phyloP scores from a whole-genome alignment of 768 basidiomycete genomes.

The Leccinum rimulosum region DNA sequence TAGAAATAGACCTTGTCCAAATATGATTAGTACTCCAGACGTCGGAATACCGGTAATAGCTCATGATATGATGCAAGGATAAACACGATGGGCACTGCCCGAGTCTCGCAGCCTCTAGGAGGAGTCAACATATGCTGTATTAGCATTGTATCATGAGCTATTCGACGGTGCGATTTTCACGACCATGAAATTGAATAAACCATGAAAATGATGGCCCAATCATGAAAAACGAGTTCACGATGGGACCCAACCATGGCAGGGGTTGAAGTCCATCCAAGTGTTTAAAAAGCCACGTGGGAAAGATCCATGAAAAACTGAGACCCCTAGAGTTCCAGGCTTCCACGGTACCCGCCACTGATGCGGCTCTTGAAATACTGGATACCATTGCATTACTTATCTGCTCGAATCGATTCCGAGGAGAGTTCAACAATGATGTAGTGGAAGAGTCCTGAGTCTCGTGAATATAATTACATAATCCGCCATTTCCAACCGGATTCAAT shows the following conservation, averaged over 20 bases:
- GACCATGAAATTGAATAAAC: not conserved
- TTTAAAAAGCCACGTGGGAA: not conserved
- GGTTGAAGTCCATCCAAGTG: not conserved
- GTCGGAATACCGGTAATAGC: conserved; percentile 1
- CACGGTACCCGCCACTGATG: not conserved
- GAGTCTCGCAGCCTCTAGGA: not conserved
- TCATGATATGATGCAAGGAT: conserved; percentile 13
- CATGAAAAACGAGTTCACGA: not conserved
- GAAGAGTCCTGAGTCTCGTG: no score
- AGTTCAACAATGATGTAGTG: no score
- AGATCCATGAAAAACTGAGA: not conserved
- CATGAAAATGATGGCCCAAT: not conserved
- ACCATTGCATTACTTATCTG: not conserved
- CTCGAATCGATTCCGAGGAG: no score
- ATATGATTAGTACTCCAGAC: not conserved
- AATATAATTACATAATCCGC: no score
- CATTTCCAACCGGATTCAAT: no score
- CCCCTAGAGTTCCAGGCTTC: not conserved
- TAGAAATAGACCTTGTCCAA: not conserved
- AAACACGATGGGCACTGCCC: not conserved
- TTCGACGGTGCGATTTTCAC: not conserved
- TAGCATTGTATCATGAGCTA: conserved; percentile 16
- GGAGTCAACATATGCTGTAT: not conserved
- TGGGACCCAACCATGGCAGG: no score
- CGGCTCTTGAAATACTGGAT: not conserved